Evolutionary conservation across 192 early-diverging fungal genomes (phyloP).

Genomic region (Rhizophagus clarus): DNA sequence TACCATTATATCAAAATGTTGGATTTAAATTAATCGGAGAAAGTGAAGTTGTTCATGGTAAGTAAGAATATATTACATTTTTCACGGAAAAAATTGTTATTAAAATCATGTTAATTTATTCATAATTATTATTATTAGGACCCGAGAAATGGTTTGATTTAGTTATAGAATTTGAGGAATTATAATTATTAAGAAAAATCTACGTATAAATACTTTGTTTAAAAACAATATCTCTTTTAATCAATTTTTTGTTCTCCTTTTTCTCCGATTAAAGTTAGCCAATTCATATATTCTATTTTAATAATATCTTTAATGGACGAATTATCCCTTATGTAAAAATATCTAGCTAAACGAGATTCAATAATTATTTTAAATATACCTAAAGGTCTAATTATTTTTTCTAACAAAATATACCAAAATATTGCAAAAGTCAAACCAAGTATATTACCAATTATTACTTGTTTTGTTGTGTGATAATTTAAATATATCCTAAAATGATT

Average conservation of each 20-base stretch:
- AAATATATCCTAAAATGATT: slow-evolving; percentile 61
- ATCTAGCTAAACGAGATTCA: slow-evolving; percentile 38
- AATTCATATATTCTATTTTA: slow-evolving; percentile 56
- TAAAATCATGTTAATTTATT: too few relatives aligned
- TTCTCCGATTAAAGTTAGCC: slow-evolving; percentile 30
- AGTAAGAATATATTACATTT: background rate
- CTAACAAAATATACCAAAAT: slow-evolving; percentile 54
- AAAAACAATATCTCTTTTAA: background rate
- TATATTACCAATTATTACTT: slow-evolving; percentile 68
- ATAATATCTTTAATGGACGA: slow-evolving; percentile 46
- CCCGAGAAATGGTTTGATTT: slow-evolving; percentile 32
- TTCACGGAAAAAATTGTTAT: background rate
- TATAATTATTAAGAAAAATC: background rate
- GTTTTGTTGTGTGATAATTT: slow-evolving; percentile 70
- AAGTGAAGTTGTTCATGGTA: slow-evolving; percentile 65
- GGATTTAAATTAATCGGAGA: slow-evolving; percentile 60
- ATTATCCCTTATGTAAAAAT: slow-evolving; percentile 54
- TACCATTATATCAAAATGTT: slow-evolving; percentile 62
- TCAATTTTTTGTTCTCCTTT: background rate
- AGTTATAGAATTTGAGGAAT: background rate
- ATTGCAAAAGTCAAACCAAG: slow-evolving; percentile 59
- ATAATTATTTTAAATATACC: slow-evolving; percentile 50
- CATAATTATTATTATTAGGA: slow-evolving; percentile 6
- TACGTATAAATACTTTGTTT: too few relatives aligned
- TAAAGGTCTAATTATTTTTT: slow-evolving; percentile 40